Conservation (phyloP, 192 early-diverging fungal genomes). For the Martensiomyces pterosporus region DNA sequence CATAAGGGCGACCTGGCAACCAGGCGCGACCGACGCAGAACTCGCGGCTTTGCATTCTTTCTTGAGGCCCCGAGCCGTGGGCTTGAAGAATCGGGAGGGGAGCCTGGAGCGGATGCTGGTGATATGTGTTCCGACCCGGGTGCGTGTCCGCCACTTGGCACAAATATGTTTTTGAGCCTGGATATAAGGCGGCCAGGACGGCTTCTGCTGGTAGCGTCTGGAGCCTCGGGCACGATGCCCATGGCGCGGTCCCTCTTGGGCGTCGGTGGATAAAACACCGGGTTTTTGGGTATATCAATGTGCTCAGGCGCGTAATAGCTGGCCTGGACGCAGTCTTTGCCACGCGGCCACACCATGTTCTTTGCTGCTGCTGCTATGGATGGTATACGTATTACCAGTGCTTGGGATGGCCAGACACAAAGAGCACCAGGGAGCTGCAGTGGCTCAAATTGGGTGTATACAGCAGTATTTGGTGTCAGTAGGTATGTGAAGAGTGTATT, state of each 20-base stretch:
- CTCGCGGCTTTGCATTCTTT: conserved; percentile 5
- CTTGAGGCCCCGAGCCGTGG: too few relatives aligned
- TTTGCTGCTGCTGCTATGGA: too few relatives aligned
- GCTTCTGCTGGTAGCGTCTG: conserved; percentile 3
- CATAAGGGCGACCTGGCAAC: conserved; percentile 39
- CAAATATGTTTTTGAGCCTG: conserved; percentile 30
- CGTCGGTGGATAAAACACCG: conserved; percentile 46
- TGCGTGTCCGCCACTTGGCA: conserved; percentile 8
- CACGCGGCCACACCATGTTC: conserved; percentile 25
- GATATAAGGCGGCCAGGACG: conserved; percentile 19
- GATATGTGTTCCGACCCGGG: not conserved
- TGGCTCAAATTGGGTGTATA: too few relatives aligned
- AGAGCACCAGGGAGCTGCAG: too few relatives aligned
- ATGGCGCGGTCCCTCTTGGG: conserved; percentile 3
- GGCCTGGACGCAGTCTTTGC: conserved; percentile 1
- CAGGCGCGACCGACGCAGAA: conserved; percentile 15
- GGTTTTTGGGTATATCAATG: conserved; percentile 28
- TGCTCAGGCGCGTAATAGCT: not conserved
- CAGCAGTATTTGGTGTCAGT: too few relatives aligned
- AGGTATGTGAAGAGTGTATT: too few relatives aligned
- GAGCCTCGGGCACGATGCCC: not conserved
- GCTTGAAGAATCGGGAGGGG: too few relatives aligned
- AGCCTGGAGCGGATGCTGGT: not conserved
- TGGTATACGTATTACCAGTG: too few relatives aligned
- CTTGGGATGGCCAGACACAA: too few relatives aligned